Evolutionary conservation across 2,329 filamentous ascomycete genomes (phyloP).

Genomic region (Penicillium crustosum): DNA sequence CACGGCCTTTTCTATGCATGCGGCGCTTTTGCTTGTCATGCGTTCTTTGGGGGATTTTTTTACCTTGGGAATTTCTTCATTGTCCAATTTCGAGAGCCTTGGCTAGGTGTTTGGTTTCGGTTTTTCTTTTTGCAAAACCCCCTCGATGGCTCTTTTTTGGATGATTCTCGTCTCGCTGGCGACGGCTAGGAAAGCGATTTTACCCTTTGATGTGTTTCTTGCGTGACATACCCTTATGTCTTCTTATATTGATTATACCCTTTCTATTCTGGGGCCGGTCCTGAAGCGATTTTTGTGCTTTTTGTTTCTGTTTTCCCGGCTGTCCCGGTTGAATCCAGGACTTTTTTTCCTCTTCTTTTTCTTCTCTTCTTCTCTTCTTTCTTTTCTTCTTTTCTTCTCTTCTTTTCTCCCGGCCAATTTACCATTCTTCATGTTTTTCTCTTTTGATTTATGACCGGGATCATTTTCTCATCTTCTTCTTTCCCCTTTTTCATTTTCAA

Average conservation of each 20-base stretch:
- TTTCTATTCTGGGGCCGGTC: constrained; percentile 40
- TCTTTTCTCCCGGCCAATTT: constrained; percentile 29
- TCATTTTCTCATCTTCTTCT: constrained; percentile 18
- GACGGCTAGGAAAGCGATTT: constrained; percentile 22
- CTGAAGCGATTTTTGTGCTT: constrained; percentile 33
- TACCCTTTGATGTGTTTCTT: constrained; percentile 20
- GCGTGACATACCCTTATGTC: constrained; percentile 28
- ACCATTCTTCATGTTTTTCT: constrained; percentile 20
- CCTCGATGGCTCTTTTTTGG: not conserved
- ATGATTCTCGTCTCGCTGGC: constrained; percentile 24
- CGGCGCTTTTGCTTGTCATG: constrained; percentile 22
- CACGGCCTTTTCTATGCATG: constrained; percentile 25
- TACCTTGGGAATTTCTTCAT: constrained; percentile 15
- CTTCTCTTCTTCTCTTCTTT: constrained; percentile 11
- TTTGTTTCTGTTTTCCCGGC: constrained; percentile 18
- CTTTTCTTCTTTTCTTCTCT: constrained; percentile 26
- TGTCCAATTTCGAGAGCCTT: not conserved
- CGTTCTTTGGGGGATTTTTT: constrained; percentile 10
- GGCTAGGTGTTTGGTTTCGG: not conserved
- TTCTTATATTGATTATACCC: constrained; percentile 30
- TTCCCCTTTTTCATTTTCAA: not conserved
- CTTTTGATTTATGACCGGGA: constrained; percentile 23
- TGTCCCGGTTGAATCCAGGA: constrained; percentile 20
- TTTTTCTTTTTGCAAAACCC: not conserved
- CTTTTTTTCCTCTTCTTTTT: constrained; percentile 28